A percentile compares a stretch with the other conserved stretches of the same genome.
Evolutionary conservation across 2,329 filamentous ascomycete species (phyloP).

Genomic region (Aspergillus novoparasiticus): DNA sequence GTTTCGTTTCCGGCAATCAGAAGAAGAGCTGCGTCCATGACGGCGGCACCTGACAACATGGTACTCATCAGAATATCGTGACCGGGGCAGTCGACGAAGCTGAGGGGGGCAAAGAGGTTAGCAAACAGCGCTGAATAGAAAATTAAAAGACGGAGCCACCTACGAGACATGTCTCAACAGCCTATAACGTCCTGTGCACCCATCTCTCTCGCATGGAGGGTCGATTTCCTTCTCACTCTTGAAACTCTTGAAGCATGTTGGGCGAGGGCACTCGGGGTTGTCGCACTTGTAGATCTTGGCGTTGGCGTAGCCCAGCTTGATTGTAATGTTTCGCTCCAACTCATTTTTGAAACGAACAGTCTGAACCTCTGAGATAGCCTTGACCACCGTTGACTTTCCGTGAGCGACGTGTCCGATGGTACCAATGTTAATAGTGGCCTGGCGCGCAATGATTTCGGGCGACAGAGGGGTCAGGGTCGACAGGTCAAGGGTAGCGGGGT

Average conservation of each 20-base stretch:
- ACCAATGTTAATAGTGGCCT: constrained; percentile 98
- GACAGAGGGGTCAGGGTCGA: constrained; percentile 79
- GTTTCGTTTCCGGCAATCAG: constrained; percentile 98
- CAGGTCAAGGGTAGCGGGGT: constrained; percentile 86
- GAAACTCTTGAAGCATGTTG: constrained; percentile 94
- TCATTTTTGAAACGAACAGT: constrained; percentile 99
- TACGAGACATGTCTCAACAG: constrained; percentile 90
- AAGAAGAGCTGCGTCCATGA: constrained; percentile 98
- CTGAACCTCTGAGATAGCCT: constrained; percentile 98
- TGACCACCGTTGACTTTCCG: constrained; percentile 98
- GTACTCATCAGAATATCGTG: constrained; percentile 99
- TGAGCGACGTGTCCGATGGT: constrained; percentile 98
- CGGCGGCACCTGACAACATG: constrained; percentile 98
- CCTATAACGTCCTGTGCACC: constrained; percentile 84
- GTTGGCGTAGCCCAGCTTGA: constrained; percentile 99
- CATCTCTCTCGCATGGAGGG: constrained; percentile 90
- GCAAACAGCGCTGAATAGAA: not conserved
- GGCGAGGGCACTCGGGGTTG: constrained; percentile 84
- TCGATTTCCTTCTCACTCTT: constrained; percentile 99
- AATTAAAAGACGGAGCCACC: constrained; percentile 43
- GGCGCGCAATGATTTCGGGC: constrained; percentile 93
- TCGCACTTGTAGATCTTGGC: constrained; percentile 99
- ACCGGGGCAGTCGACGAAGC: constrained; percentile 97
- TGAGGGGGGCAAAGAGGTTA: constrained; percentile 37
- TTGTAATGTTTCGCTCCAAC: constrained; percentile 97